Conservation (phyloP, 106 monocot species). For the Dendrobium huoshanense region DNA sequence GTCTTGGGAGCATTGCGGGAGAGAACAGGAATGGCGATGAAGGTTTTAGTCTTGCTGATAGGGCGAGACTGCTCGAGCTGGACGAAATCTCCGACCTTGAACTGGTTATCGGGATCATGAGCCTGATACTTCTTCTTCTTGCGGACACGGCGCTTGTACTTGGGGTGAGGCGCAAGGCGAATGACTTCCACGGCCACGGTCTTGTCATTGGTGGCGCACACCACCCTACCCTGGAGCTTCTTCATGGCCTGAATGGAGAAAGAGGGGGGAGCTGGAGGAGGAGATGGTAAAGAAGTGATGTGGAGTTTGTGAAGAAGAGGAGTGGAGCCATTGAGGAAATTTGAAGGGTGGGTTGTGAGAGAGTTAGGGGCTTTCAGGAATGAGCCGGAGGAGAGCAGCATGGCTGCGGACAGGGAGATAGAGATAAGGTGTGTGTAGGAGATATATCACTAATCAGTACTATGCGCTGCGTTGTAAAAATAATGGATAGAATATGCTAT, state of each 20-base stretch:
- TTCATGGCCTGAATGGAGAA: conserved; percentile 57
- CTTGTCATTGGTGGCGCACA: conserved; percentile 67
- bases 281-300: background rate
- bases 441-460: too few relatives aligned
- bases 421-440: background rate
- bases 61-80: conserved; percentile 79
- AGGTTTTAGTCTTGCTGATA: conserved; percentile 92
- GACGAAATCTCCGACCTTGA: conserved; percentile 80
- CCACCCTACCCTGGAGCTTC: conserved; percentile 69
- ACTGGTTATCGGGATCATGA: conserved; percentile 81
- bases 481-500: too few relatives aligned
- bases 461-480: too few relatives aligned
- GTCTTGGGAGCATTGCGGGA: conserved; percentile 28
- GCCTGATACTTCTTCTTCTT: conserved; percentile 89
- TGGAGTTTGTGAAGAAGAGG: conserved; percentile 9
- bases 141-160: conserved; percentile 81
- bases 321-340: conserved; percentile 41
- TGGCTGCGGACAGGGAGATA: conserved; percentile 3
- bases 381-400: conserved; percentile 27
- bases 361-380: conserved; percentile 1
- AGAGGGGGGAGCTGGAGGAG: conserved; percentile 10
- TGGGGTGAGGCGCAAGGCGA: conserved; percentile 68
- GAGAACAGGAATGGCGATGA: conserved; percentile 57
- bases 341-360: conserved; percentile 20
- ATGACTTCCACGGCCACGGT: conserved; percentile 86